Evolutionary conservation across 108 stramenopile genomes (phyloP), one percentile per base, ranked within the genome.

Genomic region (Cyclotella distinguenda): DNA sequence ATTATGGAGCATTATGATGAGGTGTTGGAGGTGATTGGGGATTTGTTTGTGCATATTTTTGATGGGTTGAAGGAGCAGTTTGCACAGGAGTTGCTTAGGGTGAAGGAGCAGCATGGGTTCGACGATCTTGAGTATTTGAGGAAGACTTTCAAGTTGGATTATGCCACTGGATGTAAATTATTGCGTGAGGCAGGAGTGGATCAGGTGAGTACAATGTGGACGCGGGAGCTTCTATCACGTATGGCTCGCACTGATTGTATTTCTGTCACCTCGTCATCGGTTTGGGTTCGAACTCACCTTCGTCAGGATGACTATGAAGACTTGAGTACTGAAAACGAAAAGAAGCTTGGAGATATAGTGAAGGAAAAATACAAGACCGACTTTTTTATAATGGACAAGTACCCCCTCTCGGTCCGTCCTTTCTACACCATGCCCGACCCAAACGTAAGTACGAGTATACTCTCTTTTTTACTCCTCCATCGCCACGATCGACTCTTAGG

Each of bases 351-450:
- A 32, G 86, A 93, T 43, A 82, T 99, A 66, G 97, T 99, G 32
- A 78, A 77, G 58, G 89, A 94, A 49, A 99, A 99, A 89, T 99
- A 97, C 68, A 86, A 80, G 8, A 97, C 96, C 28, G 99, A 99
- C 82, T 99, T 98, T 80, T 99, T 91, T 83, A 96, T 99, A 58
- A 96, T 99, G 97, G 99, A 99, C 89, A 98, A 98, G 90, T 99
- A 97, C 78, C 99, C 99, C 11, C 68, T 99, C 21, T 49, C 81
- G 15, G 96, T 97, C 32, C 86, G 99, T 42, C 98, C 99, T 16
- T 99, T 99, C 72, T 99, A 99, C 84, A 97, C 97, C 33, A 99
- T 99, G 99, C 98, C 97, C 30, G 88, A 91, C 68, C 97, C 98
- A 3, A 78, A 86, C 33, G 79, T 81, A 67, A 62, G 80, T 42